Base-by-base conservation (phyloP, 2,329 filamentous ascomycete species). In the Hawksworthiomyces lignivorus region DNA sequence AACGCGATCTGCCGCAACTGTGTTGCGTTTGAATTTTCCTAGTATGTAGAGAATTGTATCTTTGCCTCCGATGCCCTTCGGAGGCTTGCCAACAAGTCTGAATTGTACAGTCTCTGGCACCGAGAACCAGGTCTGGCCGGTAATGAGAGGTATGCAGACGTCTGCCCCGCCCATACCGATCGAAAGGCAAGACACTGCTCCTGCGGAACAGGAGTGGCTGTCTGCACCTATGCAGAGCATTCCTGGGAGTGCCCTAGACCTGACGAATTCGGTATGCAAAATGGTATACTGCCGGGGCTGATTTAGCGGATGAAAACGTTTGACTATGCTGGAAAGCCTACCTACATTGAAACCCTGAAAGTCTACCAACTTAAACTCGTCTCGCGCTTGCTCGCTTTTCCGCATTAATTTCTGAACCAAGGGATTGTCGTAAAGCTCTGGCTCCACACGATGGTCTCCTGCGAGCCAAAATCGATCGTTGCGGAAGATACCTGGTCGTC, bases 381-480 rank as follows among this genome's bases (percentile, higher is more conserved):
- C 42, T 39, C 59, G 56, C 3, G 64, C 64, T 35, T 50, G 53
- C 34, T 68, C 63, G 4, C 54, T 54, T 6, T 55, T 48, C 2
- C 60, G 54, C 5, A 69, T 57, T n/a, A 70, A 53, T 11, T 46
- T 51, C 43, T 60, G 52, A 26, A 64, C 54, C 22, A 56, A 50
- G 1, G 66, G 63, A 1, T 51, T 45, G 12, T 62, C 45, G n/a
- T 59, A 59, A 7, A 63, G 51, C 1, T 65, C 56, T 2, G 69
- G 68, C 39, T 72, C 67, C 4, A 71, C 66, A 4, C 65, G 58
- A 46, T 72, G 68, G 48, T 72, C 70, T 2, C 63, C 63, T 0
- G 67, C 68, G 6, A 73, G 57, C 69, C 69, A 72, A 48, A 73
- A 63, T 0, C 69, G 55, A 46, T 72, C 68, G 39, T 71, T 73